Evolutionary conservation across 177 flowering plant genomes (phyloP), one percentile per base, ranked within the genome.

Genomic region (Telopea speciosissima): DNA sequence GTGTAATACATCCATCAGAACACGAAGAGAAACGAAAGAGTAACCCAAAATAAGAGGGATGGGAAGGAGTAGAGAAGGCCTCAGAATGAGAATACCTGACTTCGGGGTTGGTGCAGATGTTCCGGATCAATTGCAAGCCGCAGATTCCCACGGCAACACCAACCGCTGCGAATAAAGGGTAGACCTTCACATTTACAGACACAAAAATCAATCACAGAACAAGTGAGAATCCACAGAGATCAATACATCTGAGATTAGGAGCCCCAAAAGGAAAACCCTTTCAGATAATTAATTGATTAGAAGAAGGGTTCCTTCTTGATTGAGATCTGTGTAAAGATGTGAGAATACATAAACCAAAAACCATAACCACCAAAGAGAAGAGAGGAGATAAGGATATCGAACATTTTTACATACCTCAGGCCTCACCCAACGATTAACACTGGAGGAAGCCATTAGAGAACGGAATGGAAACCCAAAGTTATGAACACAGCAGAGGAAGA

Each of bases 131-230:
- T 61, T 80, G 83, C 49, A 82, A 40, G 3, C 79, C 87, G 60
- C 87, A 84, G 28, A 84, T 80, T 62, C 85, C 87, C 4, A 84
- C 76, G 14, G 87, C 87, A 3, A 79, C 68, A 3, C 85, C 85
- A 13, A 76, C 68, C 16, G 87, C 74, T 3, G 79, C 87, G 69
- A 84, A 82, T 68, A 84, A 65, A 6, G 87, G 87, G 33, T 77
- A 84, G 8, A 77, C 85, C 86, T 84, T 60, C 68, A 40, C 63
- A 44, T 21, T 45, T 19, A 31, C 7, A 54, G n/a, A 42, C 62
- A 62, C 40, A 36, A 36, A 28, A 36, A 36, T 36, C 40, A 36
- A 36, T 6, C 8, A 36, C 5, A 36, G 40, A 8, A 36, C 7
- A 8, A 36, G 8, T 36, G 40, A 36, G 9, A 36, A 36, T 8